Evolutionary conservation across 495 filamentous ascomycete species (phyloP), one percentile per base, ranked within the genome.

Genomic region (Aspergillus bridgeri): DNA sequence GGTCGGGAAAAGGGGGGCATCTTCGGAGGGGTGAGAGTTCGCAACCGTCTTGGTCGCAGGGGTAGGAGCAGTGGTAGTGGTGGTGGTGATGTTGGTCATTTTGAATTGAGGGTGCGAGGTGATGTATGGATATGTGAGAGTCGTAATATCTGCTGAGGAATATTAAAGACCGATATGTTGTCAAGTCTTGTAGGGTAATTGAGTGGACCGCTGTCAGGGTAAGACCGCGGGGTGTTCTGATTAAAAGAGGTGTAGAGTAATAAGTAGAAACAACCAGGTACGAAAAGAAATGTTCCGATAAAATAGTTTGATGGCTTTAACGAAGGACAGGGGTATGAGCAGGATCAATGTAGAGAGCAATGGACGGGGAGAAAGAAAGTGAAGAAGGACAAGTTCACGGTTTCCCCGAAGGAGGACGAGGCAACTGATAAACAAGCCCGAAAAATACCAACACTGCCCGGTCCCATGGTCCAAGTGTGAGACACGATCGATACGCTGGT

Each of bases 1-100:
- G 56, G 85, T 63, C 21, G 84, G 79, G 81, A 96, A 96, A 70
- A 96, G 88, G 15, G 83, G 83, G 43, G 75, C 70, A 38, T 84
- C 72, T 48, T 58, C 56, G 77, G 76, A 81, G 72, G 65, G 80
- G 78, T 61, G 21, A 46, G 52, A 47, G 51, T 57, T 61, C 53
- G 58, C 61, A 51, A 52, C 58, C 51, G 23, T 0, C 6, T 46
- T 47, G 43, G 65, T 68, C 48, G 59, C 64, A 24, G 53, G 42
- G 27, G 58, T 52, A 20, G 59, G 18, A 56, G 55, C 52, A 22
- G 66, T 57, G 20, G 62, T 44, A 46, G 59, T 53, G 38, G 58
- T 17, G 22, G 42, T 24, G n/a, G 65, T 61, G 42, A 57, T 43
- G 49, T 48, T 46, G 8, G n/a, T 59, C 24, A 42, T 29, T 33